These are phyloP conservation scores for Zalaria obscura DNA, from an alignment of 2,329 filamentous ascomycete genomes.

Conservation along the genomic window DNA sequence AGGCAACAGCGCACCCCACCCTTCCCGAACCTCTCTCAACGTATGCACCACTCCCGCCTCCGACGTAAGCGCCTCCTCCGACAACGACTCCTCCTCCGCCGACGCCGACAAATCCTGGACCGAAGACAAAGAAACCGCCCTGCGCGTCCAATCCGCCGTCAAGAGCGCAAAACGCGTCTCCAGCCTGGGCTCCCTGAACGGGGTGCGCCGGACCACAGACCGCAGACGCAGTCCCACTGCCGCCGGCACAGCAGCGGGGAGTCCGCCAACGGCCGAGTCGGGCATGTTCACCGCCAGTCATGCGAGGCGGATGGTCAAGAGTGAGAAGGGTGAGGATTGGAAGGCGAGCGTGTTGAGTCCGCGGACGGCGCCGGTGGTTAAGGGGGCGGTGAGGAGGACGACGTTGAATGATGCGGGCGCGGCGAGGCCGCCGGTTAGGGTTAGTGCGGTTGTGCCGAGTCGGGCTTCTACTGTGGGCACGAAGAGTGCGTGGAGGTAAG, in stretches of 20 bases:
- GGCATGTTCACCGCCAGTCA: slow-evolving; percentile 50
- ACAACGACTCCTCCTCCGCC: slow-evolving; percentile 10
- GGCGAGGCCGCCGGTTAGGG: slow-evolving; percentile 1
- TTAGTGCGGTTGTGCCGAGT: slow-evolving; percentile 5
- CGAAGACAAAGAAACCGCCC: slow-evolving; percentile 12
- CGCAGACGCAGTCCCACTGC: slow-evolving; percentile 42
- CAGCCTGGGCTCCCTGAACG: slow-evolving; percentile 25
- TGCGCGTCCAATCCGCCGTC: slow-evolving; percentile 25
- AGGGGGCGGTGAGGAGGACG: slow-evolving; percentile 29
- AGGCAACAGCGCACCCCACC: slow-evolving; percentile 25
- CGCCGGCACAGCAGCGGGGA: slow-evolving; percentile 22
- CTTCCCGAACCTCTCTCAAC: slow-evolving; percentile 22
- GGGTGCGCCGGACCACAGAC: slow-evolving; percentile 24
- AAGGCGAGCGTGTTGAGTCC: slow-evolving; percentile 44
- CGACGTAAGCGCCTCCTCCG: slow-evolving; percentile 16
- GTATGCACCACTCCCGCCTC: slow-evolving; percentile 18
- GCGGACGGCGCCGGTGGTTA: slow-evolving; percentile 42
- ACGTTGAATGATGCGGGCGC: slow-evolving; percentile 5
- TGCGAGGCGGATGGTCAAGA: slow-evolving; percentile 52
- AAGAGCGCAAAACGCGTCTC: slow-evolving; percentile 9
- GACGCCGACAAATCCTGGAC: slow-evolving; percentile 7
- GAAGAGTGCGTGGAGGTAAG: slow-evolving; percentile 3
- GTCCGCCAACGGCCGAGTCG: slow-evolving; percentile 40
- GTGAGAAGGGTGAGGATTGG: slow-evolving; percentile 40
- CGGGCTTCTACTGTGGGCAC: slow-evolving; percentile 3